phyloP scores from a whole-genome alignment of 805 yeast genomes.

The Ogataea chonburiensis region DNA sequence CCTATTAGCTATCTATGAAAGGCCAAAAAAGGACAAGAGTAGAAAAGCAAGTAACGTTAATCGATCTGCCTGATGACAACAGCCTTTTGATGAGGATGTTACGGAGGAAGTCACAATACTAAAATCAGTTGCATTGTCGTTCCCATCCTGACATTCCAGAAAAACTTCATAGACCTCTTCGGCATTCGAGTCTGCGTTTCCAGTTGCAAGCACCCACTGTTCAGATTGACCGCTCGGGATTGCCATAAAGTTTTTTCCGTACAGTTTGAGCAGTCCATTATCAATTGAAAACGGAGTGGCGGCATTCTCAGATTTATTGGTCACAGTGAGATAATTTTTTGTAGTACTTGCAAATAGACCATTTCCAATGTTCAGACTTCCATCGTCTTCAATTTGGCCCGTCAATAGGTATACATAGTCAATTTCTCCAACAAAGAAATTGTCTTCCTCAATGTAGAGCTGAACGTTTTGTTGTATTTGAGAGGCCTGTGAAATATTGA shows the following conservation, averaged over 20 bases:
- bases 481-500: too few species aligned
- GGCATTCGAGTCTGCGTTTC: too few species aligned
- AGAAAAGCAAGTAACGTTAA: too few species aligned
- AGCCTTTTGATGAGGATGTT: too few species aligned
- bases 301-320: background rate
- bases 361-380: background rate
- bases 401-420: background rate
- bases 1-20: too few species aligned
- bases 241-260: background rate
- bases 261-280: background rate
- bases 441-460: background rate
- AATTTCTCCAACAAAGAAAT: background rate
- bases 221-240: background rate
- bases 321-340: background rate
- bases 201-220: background rate
- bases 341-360: background rate
- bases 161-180: too few species aligned
- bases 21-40: too few species aligned
- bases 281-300: background rate
- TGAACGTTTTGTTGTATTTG: too few species aligned
- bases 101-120: too few species aligned
- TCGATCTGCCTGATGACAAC: too few species aligned
- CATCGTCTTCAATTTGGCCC: background rate
- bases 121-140: too few species aligned
- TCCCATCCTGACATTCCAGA: too few species aligned